Base-by-base conservation (phyloP, 352 stramenopile genomes). In the Pythium scleroteichum region DNA sequence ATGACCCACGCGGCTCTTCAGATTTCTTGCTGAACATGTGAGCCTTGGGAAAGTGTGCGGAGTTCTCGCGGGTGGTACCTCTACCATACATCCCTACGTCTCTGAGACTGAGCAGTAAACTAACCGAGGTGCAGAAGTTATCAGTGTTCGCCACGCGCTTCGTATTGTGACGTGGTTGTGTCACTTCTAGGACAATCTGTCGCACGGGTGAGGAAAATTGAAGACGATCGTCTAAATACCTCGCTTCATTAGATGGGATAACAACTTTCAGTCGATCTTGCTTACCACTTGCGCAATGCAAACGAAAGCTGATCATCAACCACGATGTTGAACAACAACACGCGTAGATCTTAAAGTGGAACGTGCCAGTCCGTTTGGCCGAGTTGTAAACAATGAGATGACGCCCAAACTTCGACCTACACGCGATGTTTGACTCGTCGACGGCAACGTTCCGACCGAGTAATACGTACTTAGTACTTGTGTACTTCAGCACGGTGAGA, bases 261-360 rank as follows among this genome's bases (percentile, higher is more conserved):
- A 69, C 44, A 2, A 29, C 61, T 17, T 64, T n/a, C 14, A 69
- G 23, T n/a, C 62, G 58, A 19, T 73, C 54, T 12, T 67, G 35
- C 14, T 74, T 41, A 35, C 56, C 46, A 44, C 61, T 72, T 0
- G 29, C 29, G 20, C 71, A 68, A 32, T 76, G 71, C 0, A 76
- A 35, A 2, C 61, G 64, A 62, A 71, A 75, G 17, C 49, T 55
- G 5, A 76, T 19, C 38, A 62, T 57, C 33, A 76, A 59, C 61
- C 71, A 73, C 0, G 59, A 53, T 4, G 59, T 74, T 0, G 71
- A 22, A n/a, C 71, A 79, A 20, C 64, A 76, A 10, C 63, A 49
- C 27, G 62, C 59, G 39, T 74, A 76, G 7, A 79, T 63, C 8
- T 71, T 62, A 52, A 79, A 76, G 22, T 79, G 64, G 33, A 70